Evolutionary conservation across 176 grass and related monocot genomes (phyloP).

Genomic region (Coix lacrymajobi): DNA sequence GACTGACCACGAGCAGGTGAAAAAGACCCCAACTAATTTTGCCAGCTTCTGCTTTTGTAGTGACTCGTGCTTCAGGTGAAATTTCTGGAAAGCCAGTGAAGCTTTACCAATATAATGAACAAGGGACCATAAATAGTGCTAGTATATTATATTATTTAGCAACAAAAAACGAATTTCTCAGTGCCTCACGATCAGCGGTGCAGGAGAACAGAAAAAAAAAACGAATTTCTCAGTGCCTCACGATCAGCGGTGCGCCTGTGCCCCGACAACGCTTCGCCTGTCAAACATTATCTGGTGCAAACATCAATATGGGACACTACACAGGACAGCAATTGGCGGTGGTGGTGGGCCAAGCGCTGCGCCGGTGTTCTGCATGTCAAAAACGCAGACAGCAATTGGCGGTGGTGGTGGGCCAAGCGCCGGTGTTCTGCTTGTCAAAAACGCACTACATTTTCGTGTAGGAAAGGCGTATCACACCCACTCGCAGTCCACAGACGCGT

Average conservation of each 20-base stretch:
- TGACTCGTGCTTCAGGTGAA: neutral
- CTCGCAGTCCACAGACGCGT: neutral
- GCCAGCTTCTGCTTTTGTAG: no score
- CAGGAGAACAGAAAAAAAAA: no score
- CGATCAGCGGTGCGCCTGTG: neutral
- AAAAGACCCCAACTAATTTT: neutral
- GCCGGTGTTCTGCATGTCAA: neutral
- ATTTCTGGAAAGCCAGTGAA: neutral
- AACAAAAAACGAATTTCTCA: neutral
- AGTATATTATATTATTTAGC: neutral
- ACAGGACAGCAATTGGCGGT: neutral
- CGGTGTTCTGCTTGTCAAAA: neutral
- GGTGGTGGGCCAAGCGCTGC: neutral
- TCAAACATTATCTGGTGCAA: neutral
- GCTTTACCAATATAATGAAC: neutral
- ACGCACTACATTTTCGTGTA: neutral
- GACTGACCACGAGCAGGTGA: neutral
- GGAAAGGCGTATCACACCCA: neutral
- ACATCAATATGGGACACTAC: neutral
- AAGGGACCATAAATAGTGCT: neutral
- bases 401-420: conserved; percentile 1
- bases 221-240: neutral
- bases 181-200: neutral
- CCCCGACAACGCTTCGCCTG: neutral
- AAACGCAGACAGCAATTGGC: neutral